phyloP scores from a whole-genome alignment of 306 rosid species.

The Crotalaria pallida region DNA sequence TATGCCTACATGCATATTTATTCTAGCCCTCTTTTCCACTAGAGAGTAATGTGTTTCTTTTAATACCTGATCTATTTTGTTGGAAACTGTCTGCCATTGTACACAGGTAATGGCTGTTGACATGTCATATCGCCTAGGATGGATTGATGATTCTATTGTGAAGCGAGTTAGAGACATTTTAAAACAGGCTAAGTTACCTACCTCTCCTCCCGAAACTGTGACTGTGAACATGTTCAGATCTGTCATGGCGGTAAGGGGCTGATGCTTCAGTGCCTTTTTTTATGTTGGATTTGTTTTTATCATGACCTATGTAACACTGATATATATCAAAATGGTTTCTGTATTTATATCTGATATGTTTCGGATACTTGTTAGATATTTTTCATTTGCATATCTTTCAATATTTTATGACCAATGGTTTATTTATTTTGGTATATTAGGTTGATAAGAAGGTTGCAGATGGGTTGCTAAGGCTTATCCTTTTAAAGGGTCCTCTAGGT shows the following conservation, averaged over 20 bases:
- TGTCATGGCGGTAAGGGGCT: slow-evolving; percentile 77
- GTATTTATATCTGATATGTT: too few relatives aligned
- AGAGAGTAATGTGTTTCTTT: background rate
- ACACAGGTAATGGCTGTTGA: slow-evolving; percentile 93
- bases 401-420: background rate
- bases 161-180: slow-evolving; percentile 67
- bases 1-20: background rate
- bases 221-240: slow-evolving; percentile 85
- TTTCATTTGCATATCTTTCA: too few relatives aligned
- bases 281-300: background rate
- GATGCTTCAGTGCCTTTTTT: background rate
- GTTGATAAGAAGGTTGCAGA: slow-evolving; percentile 97
- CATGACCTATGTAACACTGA: background rate
- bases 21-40: background rate
- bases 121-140: slow-evolving; percentile 89
- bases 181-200: slow-evolving; percentile 64
- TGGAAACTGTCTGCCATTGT: slow-evolving; percentile 27
- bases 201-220: slow-evolving; percentile 61
- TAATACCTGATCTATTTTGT: background rate
- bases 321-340: too few relatives aligned
- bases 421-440: slow-evolving; percentile 40
- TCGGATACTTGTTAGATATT: too few relatives aligned
- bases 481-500: slow-evolving; percentile 86
- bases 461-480: slow-evolving; percentile 82
- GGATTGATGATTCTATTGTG: slow-evolving; percentile 87